Evolutionary conservation across 2,329 filamentous ascomycete genomes (phyloP).

Genomic region (Bipolaris zeicola): DNA sequence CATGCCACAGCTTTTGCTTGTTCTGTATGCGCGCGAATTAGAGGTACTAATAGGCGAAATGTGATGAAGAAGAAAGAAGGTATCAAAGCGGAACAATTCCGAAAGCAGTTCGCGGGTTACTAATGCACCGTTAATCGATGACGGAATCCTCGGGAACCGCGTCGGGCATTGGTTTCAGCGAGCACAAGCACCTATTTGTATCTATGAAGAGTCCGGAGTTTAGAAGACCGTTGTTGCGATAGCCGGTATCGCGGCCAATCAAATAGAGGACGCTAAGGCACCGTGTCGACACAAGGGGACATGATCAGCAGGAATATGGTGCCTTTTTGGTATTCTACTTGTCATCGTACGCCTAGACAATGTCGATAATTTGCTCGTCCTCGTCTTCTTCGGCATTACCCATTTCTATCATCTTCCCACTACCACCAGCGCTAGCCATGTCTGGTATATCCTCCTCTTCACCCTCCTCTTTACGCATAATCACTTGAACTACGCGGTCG

Average conservation of each 20-base stretch:
- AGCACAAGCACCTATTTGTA: background rate
- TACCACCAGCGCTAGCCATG: constrained; percentile 22
- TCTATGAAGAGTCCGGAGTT: constrained; percentile 20
- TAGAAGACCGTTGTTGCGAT: constrained; percentile 10
- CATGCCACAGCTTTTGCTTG: constrained; percentile 1
- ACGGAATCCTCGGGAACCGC: constrained; percentile 2
- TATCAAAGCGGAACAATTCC: background rate
- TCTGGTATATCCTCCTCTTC: constrained; percentile 55
- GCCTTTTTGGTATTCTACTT: constrained; percentile 1
- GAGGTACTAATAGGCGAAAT: constrained; percentile 4
- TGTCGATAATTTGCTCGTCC: constrained; percentile 47
- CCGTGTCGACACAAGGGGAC: background rate
- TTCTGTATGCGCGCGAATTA: background rate
- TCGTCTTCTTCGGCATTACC: constrained; percentile 41
- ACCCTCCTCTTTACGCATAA: constrained; percentile 78
- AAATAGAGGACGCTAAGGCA: background rate
- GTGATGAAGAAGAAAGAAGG: background rate
- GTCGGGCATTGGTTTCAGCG: background rate
- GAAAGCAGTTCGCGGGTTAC: background rate
- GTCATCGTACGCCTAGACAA: constrained; percentile 19
- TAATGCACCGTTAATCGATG: constrained; percentile 14
- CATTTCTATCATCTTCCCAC: constrained; percentile 37
- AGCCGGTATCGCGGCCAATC: constrained; percentile 24
- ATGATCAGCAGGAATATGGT: background rate
- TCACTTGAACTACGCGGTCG: constrained; percentile 85